phyloP scores from a whole-genome alignment of 176 grass and related monocot genomes.

The Oryza glaberrima region DNA sequence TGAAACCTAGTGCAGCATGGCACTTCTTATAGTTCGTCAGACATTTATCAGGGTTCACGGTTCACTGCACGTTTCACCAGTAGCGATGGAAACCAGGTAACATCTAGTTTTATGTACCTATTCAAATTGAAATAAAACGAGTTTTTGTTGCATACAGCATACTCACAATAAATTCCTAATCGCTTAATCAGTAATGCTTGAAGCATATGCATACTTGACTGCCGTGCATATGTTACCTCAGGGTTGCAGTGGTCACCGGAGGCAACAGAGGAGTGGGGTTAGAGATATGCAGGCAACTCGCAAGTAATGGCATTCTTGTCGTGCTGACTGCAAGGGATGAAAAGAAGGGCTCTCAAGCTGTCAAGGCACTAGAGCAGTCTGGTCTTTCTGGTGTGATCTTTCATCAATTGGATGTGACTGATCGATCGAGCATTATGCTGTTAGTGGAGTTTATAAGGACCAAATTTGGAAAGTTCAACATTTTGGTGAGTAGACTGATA shows the following conservation, averaged over 20 bases:
- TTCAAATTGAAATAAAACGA: background rate
- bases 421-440: slow-evolving; percentile 31
- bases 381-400: slow-evolving; percentile 43
- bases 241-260: slow-evolving; percentile 62
- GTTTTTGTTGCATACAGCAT: no score
- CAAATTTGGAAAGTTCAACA: slow-evolving; percentile 56
- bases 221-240: background rate
- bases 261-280: slow-evolving; percentile 58
- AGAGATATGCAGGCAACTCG: slow-evolving; percentile 57
- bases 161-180: no score
- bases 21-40: background rate
- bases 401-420: slow-evolving; percentile 48
- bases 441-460: slow-evolving; percentile 44
- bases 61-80: slow-evolving; percentile 1
- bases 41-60: background rate
- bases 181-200: background rate
- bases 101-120: background rate
- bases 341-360: slow-evolving; percentile 43
- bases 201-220: background rate
- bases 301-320: slow-evolving; percentile 42
- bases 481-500: slow-evolving; percentile 12
- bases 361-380: slow-evolving; percentile 11
- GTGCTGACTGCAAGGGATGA: slow-evolving; percentile 54
- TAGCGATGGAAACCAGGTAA: slow-evolving; percentile 39
- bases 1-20: background rate